Percentiles rank a stretch among this genome's conserved stretches.
These are phyloP conservation scores for Aspergillus sp. DNA, from an alignment of 2,329 filamentous ascomycete genomes.

Conservation along the genomic window DNA sequence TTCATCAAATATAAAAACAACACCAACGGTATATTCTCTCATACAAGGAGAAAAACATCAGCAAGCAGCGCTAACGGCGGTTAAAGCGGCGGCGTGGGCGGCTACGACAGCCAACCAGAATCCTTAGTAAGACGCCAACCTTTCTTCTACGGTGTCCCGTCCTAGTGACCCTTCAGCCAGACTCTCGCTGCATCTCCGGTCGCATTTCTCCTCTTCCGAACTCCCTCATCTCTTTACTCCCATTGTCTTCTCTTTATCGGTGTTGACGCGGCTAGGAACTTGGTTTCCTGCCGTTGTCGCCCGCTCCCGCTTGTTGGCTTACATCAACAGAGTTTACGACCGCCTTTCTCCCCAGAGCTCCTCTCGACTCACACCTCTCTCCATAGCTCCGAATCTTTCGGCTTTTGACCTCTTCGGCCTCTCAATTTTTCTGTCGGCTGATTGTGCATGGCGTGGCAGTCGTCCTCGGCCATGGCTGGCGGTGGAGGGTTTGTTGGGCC, in stretches of 20 bases:
- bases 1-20: not conserved
- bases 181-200: not conserved
- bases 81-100: slow-evolving; percentile 18
- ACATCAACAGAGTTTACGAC: slow-evolving; percentile 19
- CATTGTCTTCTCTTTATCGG: slow-evolving; percentile 11
- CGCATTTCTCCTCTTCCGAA: not conserved
- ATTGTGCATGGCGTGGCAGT: slow-evolving; percentile 67
- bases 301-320: slow-evolving; percentile 16
- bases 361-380: slow-evolving; percentile 1
- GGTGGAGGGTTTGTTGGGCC: slow-evolving; percentile 54
- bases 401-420: not conserved
- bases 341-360: slow-evolving; percentile 11
- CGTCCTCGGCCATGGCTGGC: slow-evolving; percentile 60
- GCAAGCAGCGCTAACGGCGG: slow-evolving; percentile 25
- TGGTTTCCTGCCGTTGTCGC: slow-evolving; percentile 23
- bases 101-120: slow-evolving; percentile 20
- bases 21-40: not conserved
- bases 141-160: slow-evolving; percentile 9
- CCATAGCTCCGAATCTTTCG: slow-evolving; percentile 5
- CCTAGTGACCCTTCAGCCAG: slow-evolving; percentile 7
- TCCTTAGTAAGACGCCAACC: slow-evolving; percentile 11
- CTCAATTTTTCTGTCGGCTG: slow-evolving; percentile 6
- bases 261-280: slow-evolving; percentile 23
- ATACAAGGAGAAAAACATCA: not conserved
- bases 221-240: slow-evolving; percentile 5